These are phyloP conservation scores for Suhomyces bolitotheri DNA, from an alignment of 1,139 yeast genomes.

Conservation along the genomic window DNA sequence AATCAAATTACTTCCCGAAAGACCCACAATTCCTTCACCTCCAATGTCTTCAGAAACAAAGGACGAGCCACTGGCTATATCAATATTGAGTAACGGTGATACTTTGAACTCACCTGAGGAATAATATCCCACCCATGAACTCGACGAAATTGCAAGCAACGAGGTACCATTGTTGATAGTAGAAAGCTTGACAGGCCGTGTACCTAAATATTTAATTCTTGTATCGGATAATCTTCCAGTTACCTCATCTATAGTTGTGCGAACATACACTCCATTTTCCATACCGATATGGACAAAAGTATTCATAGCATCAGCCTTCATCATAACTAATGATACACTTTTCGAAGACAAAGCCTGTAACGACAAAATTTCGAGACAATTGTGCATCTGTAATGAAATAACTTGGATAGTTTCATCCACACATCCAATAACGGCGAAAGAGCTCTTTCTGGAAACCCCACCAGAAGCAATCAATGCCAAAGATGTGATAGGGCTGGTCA, in stretches of 20 bases:
- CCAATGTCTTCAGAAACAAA: conserved; percentile 68
- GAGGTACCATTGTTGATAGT: conserved; percentile 27
- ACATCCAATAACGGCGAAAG: conserved; percentile 69
- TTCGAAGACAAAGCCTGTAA: conserved; percentile 69
- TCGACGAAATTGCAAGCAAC: conserved; percentile 44
- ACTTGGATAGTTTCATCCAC: conserved; percentile 72
- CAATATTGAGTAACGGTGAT: conserved; percentile 42
- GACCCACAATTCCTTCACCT: conserved; percentile 63
- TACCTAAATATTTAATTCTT: conserved; percentile 73
- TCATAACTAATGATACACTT: conserved; percentile 51
- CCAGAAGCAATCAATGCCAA: conserved; percentile 52
- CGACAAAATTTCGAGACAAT: conserved; percentile 60
- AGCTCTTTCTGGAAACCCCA: conserved; percentile 48
- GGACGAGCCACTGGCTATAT: conserved; percentile 41
- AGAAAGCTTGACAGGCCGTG: conserved; percentile 58
- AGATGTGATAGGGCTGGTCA: conserved; percentile 52
- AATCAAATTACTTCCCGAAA: conserved; percentile 51
- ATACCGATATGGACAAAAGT: conserved; percentile 70
- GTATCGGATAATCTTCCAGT: conserved; percentile 71
- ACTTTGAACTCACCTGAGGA: conserved; percentile 32
- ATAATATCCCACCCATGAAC: conserved; percentile 40
- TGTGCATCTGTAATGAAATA: conserved; percentile 62
- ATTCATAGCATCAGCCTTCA: conserved; percentile 16
- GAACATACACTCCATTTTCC: conserved; percentile 75
- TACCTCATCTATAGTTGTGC: conserved; percentile 55